phyloP scores from a whole-genome alignment of 2,329 filamentous ascomycete species.

The Parastagonospora nodorum region DNA sequence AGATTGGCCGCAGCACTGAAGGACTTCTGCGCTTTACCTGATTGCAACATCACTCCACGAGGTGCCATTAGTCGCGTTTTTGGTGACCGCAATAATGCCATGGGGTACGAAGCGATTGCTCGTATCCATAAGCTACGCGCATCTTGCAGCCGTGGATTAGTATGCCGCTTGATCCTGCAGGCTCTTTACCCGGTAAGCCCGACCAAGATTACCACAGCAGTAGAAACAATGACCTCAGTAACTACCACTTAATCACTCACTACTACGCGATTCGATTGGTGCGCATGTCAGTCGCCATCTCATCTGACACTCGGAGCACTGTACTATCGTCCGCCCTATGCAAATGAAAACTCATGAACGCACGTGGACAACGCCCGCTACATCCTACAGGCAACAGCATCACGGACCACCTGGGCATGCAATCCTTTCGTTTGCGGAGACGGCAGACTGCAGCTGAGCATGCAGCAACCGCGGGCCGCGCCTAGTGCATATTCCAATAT shows the following conservation, averaged over 20 bases:
- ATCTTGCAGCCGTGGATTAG: not conserved
- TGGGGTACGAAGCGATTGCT: not conserved
- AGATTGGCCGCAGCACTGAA: too few relatives aligned
- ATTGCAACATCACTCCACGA: too few relatives aligned
- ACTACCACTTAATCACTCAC: not conserved
- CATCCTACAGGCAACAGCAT: not conserved
- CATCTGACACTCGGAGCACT: not conserved
- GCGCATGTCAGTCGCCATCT: too few relatives aligned
- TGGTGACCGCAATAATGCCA: too few relatives aligned
- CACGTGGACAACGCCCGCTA: not conserved
- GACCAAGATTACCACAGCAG: not conserved
- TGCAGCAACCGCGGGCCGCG: conserved; percentile 1
- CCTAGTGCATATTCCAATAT: not conserved
- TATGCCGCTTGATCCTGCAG: conserved; percentile 4
- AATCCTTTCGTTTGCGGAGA: conserved; percentile 5
- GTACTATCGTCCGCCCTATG: not conserved
- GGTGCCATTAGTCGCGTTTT: too few relatives aligned
- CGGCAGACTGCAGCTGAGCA: conserved; percentile 1
- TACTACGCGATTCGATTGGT: not conserved
- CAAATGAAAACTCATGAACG: conserved; percentile 1
- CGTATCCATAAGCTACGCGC: not conserved
- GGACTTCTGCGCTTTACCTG: too few relatives aligned
- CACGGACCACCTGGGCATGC: not conserved
- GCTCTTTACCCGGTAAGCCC: conserved; percentile 12
- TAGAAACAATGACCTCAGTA: too few relatives aligned